Evolutionary conservation across 2,329 filamentous ascomycete species (phyloP).

Genomic region (Claviceps paspali): DNA sequence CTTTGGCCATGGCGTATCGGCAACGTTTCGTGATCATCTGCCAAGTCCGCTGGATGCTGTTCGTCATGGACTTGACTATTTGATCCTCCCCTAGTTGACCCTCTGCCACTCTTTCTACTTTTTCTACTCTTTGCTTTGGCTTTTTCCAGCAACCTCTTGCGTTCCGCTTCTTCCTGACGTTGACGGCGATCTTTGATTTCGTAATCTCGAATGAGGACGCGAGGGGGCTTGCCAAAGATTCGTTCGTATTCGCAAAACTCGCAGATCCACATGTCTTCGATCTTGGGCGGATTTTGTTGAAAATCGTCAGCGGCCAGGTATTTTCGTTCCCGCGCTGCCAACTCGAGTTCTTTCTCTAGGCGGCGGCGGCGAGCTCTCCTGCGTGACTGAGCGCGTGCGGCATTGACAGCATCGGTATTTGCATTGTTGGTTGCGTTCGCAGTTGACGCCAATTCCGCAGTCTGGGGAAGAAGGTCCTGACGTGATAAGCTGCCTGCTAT

Average conservation of each 20-base stretch:
- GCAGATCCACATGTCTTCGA: constrained; percentile 81
- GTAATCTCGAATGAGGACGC: constrained; percentile 75
- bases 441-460: constrained; percentile 5
- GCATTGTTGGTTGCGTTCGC: constrained; percentile 7
- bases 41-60: constrained; percentile 11
- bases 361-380: constrained; percentile 51
- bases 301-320: constrained; percentile 65
- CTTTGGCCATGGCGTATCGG: constrained; percentile 14
- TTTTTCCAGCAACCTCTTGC: constrained; percentile 72
- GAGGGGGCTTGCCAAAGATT: constrained; percentile 80
- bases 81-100: constrained; percentile 14
- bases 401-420: constrained; percentile 13
- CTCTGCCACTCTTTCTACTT: constrained; percentile 66
- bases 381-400: constrained; percentile 16
- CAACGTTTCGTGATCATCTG: constrained; percentile 10
- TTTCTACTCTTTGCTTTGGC: constrained; percentile 88
- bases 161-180: constrained; percentile 73
- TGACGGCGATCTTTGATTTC: constrained; percentile 86
- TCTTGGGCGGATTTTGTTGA: constrained; percentile 52
- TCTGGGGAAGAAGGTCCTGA: constrained; percentile 10
- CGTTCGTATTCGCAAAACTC: constrained; percentile 97
- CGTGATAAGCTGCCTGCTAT: constrained; percentile 7
- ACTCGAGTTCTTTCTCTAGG: constrained; percentile 53
- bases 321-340: constrained; percentile 64
- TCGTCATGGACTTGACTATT: constrained; percentile 10